A percentile compares a stretch with the other conserved stretches of the same genome.
Evolutionary conservation across 2,329 filamentous ascomycete species (phyloP).

Genomic region (Neoarthrinium moseri): DNA sequence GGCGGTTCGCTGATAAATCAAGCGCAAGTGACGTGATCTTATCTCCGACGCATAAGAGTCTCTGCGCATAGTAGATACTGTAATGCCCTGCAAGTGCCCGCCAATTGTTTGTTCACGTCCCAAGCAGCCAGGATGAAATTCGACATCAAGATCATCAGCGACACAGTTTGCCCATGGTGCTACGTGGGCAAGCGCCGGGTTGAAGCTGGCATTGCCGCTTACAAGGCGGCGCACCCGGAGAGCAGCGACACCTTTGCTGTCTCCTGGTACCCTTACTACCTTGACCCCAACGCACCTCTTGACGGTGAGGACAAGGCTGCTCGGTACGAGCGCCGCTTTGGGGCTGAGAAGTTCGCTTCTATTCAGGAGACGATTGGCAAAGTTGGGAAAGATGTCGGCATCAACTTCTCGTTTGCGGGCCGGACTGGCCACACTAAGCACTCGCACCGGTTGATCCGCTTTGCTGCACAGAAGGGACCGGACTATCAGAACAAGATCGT

Average conservation of each 20-base stretch:
- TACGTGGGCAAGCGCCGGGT: constrained; percentile 67
- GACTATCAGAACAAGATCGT: constrained; percentile 57
- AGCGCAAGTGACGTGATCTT: neutral
- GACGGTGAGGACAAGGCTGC: constrained; percentile 24
- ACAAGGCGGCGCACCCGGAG: constrained; percentile 48
- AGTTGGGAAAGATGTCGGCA: constrained; percentile 54
- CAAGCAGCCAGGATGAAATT: constrained; percentile 54
- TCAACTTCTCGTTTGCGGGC: constrained; percentile 63
- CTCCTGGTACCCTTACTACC: constrained; percentile 65
- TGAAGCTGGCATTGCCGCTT: constrained; percentile 56
- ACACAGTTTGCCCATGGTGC: constrained; percentile 65
- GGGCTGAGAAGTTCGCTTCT: constrained; percentile 47
- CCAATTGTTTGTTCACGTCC: neutral
- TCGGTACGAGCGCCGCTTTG: constrained; percentile 58
- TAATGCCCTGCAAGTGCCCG: too few species aligned
- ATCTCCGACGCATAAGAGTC: neutral
- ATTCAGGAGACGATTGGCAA: constrained; percentile 51
- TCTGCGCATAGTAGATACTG: neutral
- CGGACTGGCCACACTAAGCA: constrained; percentile 63
- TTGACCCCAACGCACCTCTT: constrained; percentile 55
- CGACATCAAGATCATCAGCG: constrained; percentile 62
- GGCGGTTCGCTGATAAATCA: constrained; percentile 2
- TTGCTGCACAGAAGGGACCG: constrained; percentile 30
- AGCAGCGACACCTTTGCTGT: constrained; percentile 61
- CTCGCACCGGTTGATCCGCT: constrained; percentile 57